phyloP scores from a whole-genome alignment of 495 filamentous ascomycete genomes.

The Aspergillus biplanus region DNA sequence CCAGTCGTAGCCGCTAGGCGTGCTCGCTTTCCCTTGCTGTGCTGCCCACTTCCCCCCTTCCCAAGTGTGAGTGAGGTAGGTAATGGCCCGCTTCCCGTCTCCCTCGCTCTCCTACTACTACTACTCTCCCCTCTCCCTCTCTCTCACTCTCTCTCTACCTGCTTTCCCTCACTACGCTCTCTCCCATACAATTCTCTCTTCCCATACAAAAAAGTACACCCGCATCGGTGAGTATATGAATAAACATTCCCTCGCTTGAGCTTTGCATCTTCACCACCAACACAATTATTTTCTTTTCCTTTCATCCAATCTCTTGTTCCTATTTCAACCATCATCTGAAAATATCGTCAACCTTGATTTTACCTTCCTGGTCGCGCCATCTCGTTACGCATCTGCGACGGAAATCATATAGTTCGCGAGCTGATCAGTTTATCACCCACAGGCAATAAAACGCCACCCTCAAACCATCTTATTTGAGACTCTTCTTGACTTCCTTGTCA shows the following conservation, averaged over 20 bases:
- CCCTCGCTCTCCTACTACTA: conserved; percentile 62
- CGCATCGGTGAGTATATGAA: conserved; percentile 38
- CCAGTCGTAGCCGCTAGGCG: conserved; percentile 23
- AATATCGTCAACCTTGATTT: conserved; percentile 26
- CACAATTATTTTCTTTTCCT: conserved; percentile 31
- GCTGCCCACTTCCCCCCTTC: conserved; percentile 31
- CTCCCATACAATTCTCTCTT: conserved; percentile 66
- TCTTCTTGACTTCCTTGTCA: conserved; percentile 20
- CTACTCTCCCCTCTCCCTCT: conserved; percentile 48
- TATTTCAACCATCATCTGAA: conserved; percentile 24
- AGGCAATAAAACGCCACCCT: conserved; percentile 21
- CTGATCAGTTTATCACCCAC: conserved; percentile 22
- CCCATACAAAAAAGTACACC: conserved; percentile 53
- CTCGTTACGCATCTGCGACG: conserved; percentile 33
- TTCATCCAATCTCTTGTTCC: conserved; percentile 22
- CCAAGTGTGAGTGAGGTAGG: conserved; percentile 22
- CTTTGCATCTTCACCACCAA: conserved; percentile 38
- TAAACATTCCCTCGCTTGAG: conserved; percentile 30
- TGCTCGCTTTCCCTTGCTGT: conserved; percentile 30
- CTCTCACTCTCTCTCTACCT: conserved; percentile 44
- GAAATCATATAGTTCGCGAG: conserved; percentile 28
- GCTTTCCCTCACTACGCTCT: conserved; percentile 52
- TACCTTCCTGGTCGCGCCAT: conserved; percentile 33
- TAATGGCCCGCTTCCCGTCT: conserved; percentile 35
- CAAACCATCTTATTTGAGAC: conserved; percentile 15